Evolutionary conservation across 108 stramenopile genomes (phyloP).

Genomic region (Schizochytrium sp.): DNA sequence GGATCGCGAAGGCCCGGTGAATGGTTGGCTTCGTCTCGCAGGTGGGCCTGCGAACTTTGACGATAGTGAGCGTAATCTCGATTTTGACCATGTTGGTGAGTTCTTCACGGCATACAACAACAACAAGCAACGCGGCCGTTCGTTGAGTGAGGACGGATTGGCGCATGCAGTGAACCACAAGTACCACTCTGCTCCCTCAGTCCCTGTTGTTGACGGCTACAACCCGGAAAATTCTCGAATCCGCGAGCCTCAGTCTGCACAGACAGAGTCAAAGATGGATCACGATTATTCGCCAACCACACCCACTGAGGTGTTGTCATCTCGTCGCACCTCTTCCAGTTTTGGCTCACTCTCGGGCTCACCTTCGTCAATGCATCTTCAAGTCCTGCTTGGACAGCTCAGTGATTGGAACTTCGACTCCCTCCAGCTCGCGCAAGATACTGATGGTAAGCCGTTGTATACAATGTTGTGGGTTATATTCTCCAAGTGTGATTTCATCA

Average conservation of each 20-base stretch:
- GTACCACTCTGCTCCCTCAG: neutral
- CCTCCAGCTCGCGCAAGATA: constrained; percentile 21
- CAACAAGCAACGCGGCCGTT: neutral
- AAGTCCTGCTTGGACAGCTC: constrained; percentile 49
- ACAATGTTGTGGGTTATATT: constrained; percentile 46
- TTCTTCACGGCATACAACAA: neutral
- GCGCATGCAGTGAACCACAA: no score
- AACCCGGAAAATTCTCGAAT: neutral
- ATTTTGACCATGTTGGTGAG: constrained; percentile 8
- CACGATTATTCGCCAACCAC: neutral
- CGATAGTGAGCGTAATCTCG: neutral
- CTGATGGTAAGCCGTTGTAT: constrained; percentile 29
- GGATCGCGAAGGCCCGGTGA: neutral
- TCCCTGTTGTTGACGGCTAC: neutral
- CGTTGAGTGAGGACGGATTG: neutral
- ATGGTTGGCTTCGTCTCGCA: neutral
- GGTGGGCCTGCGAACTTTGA: constrained; percentile 1
- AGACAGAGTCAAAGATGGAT: neutral
- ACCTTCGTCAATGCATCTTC: neutral
- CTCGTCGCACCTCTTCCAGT: neutral
- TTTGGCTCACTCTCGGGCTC: constrained; percentile 28
- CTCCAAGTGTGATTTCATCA: constrained; percentile 50
- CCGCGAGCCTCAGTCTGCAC: neutral
- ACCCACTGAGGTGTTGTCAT: neutral
- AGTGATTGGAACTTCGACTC: constrained; percentile 41